Conservation (phyloP, 2,329 filamentous ascomycete genomes). For the Alternaria brassicae region DNA sequence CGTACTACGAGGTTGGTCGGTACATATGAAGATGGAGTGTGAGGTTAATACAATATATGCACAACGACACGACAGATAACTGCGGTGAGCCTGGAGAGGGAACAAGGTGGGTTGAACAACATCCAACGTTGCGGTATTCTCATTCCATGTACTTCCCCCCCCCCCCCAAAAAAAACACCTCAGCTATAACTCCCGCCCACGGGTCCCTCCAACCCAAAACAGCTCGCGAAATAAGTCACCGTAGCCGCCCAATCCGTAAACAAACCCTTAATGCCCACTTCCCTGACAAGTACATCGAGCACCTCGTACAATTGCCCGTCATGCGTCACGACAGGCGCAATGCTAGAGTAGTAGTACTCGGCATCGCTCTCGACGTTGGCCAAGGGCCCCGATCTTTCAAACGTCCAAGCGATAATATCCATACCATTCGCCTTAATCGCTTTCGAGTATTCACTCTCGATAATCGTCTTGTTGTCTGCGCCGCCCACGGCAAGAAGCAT, state of each 20-base stretch:
- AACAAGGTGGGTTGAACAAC: too few species aligned
- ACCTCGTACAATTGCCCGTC: constrained; percentile 71
- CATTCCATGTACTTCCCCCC: too few species aligned
- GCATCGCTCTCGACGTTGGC: constrained; percentile 49
- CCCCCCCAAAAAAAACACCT: neutral
- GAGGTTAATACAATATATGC: too few species aligned
- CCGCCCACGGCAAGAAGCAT: constrained; percentile 62
- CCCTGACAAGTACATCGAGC: constrained; percentile 65
- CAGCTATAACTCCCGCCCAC: constrained; percentile 20
- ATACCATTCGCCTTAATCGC: constrained; percentile 66
- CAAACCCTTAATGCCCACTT: constrained; percentile 67
- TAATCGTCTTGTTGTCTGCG: constrained; percentile 59
- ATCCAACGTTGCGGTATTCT: too few species aligned
- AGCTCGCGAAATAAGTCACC: constrained; percentile 73
- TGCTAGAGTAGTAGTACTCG: constrained; percentile 50
- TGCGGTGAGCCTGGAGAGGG: too few species aligned
- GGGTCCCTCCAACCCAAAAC: constrained; percentile 57
- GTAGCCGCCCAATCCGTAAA: constrained; percentile 73
- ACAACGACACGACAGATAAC: neutral
- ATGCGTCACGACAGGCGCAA: constrained; percentile 62
- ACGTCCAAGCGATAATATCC: constrained; percentile 69
- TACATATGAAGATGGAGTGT: too few species aligned
- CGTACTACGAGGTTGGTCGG: too few species aligned
- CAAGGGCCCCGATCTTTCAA: constrained; percentile 68
- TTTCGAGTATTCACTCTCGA: constrained; percentile 67